Conservation (phyloP, 352 stramenopile genomes). For the Blastocystis hominis region DNA sequence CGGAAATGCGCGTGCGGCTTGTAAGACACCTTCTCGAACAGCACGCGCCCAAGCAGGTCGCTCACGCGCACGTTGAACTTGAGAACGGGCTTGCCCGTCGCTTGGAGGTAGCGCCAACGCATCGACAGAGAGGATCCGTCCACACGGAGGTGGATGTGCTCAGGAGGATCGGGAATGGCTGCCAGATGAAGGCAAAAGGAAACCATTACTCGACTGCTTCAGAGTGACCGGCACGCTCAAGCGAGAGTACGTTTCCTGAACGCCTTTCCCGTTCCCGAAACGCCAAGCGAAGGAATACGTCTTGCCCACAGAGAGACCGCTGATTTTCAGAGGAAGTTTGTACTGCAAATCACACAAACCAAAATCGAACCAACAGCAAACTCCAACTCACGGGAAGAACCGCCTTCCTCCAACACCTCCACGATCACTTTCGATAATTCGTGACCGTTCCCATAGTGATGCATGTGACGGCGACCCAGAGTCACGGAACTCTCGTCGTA, state of each 20-base stretch:
- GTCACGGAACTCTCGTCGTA: conserved; percentile 41
- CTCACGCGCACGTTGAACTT: conserved; percentile 34
- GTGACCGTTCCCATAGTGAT: conserved; percentile 30
- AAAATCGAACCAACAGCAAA: not conserved
- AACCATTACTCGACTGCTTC: not conserved
- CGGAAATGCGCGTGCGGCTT: not conserved
- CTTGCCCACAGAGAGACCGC: not conserved
- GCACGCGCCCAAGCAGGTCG: not conserved
- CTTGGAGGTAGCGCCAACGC: not conserved
- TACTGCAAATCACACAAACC: not conserved
- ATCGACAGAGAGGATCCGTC: not conserved
- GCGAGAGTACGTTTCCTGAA: not conserved
- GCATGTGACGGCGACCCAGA: conserved; percentile 13
- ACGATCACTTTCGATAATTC: not conserved
- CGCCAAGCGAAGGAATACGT: conserved; percentile 17
- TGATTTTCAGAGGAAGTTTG: not conserved
- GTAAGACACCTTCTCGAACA: conserved; percentile 34
- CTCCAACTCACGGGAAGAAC: not conserved
- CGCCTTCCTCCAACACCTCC: not conserved
- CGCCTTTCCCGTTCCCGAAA: conserved; percentile 23
- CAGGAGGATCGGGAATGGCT: not conserved
- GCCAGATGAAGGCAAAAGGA: not conserved
- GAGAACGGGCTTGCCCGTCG: not conserved
- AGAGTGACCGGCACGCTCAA: not conserved
- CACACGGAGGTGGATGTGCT: not conserved